Base-by-base conservation (phyloP, 805 yeast genomes). In the Candida orba region DNA sequence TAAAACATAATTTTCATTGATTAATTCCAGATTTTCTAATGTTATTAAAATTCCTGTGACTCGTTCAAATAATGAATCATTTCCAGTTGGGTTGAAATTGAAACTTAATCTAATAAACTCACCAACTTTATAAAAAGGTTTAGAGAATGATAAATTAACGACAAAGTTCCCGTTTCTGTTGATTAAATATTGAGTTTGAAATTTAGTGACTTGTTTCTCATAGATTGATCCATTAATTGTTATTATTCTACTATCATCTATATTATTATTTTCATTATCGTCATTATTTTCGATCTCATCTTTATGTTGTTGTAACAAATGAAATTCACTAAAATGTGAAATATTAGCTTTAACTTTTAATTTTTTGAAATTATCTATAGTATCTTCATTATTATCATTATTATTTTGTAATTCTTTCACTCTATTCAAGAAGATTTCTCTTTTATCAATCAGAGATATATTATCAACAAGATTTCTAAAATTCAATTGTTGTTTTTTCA, bases 81-180 rank as follows among this genome's bases (percentile, higher is more conserved):
- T 15, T 7, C 35, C 34, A 4, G 17, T 29, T 8, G 41, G 18
- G 27, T 35, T 45, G 27, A 75, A 64, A 41, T 66, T 66, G 14
- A 76, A 47, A 14, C 58, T 55, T 8, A 73, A 48, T 17, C 67
- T 65, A 7, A 77, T 59, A 23, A 66, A 67, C 31, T 73, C 79
- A 6, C 77, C 72, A 6, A 68, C 60, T 13, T 70, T 63, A 45
- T 63, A 70, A 35, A 62, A 65, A 2, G 67, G 59, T 46, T 67
- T 69, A 8, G 74, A 65, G 24, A 72, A 57, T 1, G 54, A 44
- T 17, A 73, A 37, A 15, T 59, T 64, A 0, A 77, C 71, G 8
- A 77, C 63, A 12, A 61, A 53, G 36, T 63, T 55, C 8, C 71
- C 66, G 42, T 69, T 63, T 42, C 71, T 59, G 34, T 70, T 69